Evolutionary conservation across 2,329 filamentous ascomycete genomes (phyloP).

Genomic region (Penicillium sp.): DNA sequence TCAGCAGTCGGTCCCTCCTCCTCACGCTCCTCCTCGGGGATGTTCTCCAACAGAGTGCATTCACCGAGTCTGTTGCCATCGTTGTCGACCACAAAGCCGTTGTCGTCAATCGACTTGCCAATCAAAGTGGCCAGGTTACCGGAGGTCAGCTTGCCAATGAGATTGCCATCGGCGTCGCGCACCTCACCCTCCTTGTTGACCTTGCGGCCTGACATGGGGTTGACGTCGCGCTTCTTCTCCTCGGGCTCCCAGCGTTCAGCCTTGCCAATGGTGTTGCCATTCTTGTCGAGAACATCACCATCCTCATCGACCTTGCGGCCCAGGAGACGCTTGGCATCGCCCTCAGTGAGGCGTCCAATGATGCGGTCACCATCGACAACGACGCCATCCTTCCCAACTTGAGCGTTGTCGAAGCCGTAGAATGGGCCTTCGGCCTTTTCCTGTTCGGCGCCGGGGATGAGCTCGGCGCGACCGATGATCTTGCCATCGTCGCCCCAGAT

Average conservation of each 20-base stretch:
- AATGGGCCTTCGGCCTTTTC: slow-evolving; percentile 58
- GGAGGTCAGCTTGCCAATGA: slow-evolving; percentile 49
- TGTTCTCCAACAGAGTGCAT: slow-evolving; percentile 63
- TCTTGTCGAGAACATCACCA: slow-evolving; percentile 67
- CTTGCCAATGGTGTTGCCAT: slow-evolving; percentile 67
- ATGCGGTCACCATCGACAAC: slow-evolving; percentile 49
- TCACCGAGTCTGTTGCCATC: slow-evolving; percentile 67
- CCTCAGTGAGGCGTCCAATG: slow-evolving; percentile 62
- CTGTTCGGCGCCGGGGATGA: slow-evolving; percentile 55
- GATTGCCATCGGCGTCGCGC: slow-evolving; percentile 48
- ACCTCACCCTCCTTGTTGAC: slow-evolving; percentile 57
- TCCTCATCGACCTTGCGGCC: slow-evolving; percentile 69
- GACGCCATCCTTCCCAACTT: slow-evolving; percentile 60
- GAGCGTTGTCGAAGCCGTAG: slow-evolving; percentile 60
- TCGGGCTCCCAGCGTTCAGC: slow-evolving; percentile 70
- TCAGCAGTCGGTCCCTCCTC: slow-evolving; percentile 41
- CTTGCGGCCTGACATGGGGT: slow-evolving; percentile 59
- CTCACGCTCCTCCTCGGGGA: slow-evolving; percentile 46
- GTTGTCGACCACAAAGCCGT: slow-evolving; percentile 59
- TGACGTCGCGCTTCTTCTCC: slow-evolving; percentile 56
- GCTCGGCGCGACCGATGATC: slow-evolving; percentile 61
- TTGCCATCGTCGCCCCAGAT: slow-evolving; percentile 66
- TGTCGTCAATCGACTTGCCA: slow-evolving; percentile 50
- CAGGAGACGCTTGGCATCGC: slow-evolving; percentile 64
- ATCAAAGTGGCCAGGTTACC: slow-evolving; percentile 46